Evolutionary conservation across 2,329 filamentous ascomycete species (phyloP).

Genomic region (Ophiosphaerella herpotricha): DNA sequence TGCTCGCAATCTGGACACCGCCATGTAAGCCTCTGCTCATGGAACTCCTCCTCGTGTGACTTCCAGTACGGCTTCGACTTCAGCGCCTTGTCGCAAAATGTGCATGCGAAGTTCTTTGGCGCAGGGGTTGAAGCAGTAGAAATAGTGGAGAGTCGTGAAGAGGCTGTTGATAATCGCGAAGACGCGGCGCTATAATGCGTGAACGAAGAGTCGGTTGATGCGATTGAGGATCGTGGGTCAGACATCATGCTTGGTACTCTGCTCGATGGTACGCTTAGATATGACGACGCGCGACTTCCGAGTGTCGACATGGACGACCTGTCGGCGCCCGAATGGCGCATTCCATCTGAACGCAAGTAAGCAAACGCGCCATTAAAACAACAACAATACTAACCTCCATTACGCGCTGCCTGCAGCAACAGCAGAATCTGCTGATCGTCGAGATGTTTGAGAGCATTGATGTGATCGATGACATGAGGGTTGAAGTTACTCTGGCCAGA

Average conservation of each 20-base stretch:
- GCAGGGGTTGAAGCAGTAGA: conserved; percentile 39
- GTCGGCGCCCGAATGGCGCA: conserved; percentile 39
- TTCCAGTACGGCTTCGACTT: conserved; percentile 73
- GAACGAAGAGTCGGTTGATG: conserved; percentile 45
- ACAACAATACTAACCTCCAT: conserved; percentile 39
- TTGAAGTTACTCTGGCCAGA: conserved; percentile 40
- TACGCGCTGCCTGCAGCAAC: conserved; percentile 44
- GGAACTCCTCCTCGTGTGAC: conserved; percentile 70
- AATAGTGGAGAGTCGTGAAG: conserved; percentile 43
- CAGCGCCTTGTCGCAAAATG: conserved; percentile 65
- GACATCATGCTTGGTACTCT: conserved; percentile 45
- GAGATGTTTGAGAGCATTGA: conserved; percentile 47
- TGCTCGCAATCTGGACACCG: conserved; percentile 71
- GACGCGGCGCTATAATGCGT: conserved; percentile 45
- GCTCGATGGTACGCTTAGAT: conserved; percentile 45
- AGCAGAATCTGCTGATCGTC: conserved; percentile 47
- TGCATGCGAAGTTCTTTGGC: conserved; percentile 50
- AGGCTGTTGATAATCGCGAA: conserved; percentile 44
- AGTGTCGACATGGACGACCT: conserved; percentile 44
- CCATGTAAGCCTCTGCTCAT: conserved; percentile 70
- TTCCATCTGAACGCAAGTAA: conserved; percentile 38
- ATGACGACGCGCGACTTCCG: conserved; percentile 43
- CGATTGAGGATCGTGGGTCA: conserved; percentile 44
- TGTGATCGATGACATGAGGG: conserved; percentile 45
- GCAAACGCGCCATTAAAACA: conserved; percentile 16